Evolutionary conservation across 352 stramenopile genomes (phyloP), one percentile per base, ranked within the genome.

Genomic region (Phytophthora ohioensis): DNA sequence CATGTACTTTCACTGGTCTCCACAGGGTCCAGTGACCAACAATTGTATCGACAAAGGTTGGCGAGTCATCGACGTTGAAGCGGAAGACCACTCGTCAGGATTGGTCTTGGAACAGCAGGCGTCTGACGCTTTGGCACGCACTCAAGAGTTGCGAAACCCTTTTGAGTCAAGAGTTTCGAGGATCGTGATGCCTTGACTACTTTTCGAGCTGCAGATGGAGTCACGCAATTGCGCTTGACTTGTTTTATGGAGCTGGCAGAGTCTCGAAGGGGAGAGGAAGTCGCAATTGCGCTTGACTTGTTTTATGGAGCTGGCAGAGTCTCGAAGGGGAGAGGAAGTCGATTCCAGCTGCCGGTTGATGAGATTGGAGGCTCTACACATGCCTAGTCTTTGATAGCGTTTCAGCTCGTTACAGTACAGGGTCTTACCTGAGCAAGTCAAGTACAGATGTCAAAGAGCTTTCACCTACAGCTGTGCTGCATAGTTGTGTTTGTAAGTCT

Each of bases 21-120:
- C 47, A 27, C 8, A 10, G 12, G 3, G 7, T 45, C 6, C n/a
- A 11, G 36, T 48, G 53, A 9, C 53, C 53, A 48, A 36, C 17
- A 35, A 39, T 48, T 48, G 9, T 7, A 30, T 41, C 4, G 47
- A n/a, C 27, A 21, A n/a, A 32, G 6, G 10, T 58, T 30, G 31
- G 47, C 9, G 30, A 21, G 38, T 55, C 13, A 17, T 39, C 52
- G 21, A 55, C 17, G 53, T 45, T 57, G 52, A 64, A 69, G 27
- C 21, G 38, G 10, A 64, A 45, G 64, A 71, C 41, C 38, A 51
- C 64, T 55, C 64, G 55, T 47, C 53, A 69, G 64, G 64, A 66
- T 71, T 56, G 55, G 43, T 30, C 7, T 38, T 9, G 15, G 32
- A 62, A 21, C 49, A 68, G 42, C 51, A 61, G 60, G 60, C 9